Evolutionary conservation across 257 asterid species (phyloP).

Genomic region (Solanum lycopersicoides): DNA sequence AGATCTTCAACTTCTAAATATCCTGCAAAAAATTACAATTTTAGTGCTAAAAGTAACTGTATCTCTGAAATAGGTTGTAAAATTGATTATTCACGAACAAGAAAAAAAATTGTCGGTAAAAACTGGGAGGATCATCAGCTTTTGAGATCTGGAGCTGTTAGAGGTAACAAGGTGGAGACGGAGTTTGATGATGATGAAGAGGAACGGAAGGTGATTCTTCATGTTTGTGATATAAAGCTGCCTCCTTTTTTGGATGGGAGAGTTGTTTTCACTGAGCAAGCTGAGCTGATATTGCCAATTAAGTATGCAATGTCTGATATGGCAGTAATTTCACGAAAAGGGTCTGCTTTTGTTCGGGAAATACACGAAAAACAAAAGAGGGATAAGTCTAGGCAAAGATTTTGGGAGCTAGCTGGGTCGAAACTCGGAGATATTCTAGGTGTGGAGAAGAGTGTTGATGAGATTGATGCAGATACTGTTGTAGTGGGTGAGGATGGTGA

Average conservation of each 20-base stretch:
- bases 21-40: conserved; percentile 31
- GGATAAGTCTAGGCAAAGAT: conserved; percentile 83
- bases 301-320: conserved; percentile 90
- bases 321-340: conserved; percentile 94
- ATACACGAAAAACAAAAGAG: conserved; percentile 74
- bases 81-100: conserved; percentile 19
- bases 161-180: conserved; percentile 80
- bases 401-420: conserved; percentile 98
- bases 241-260: conserved; percentile 97
- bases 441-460: conserved; percentile 82
- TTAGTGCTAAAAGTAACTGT: neutral
- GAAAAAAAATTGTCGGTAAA: conserved; percentile 5
- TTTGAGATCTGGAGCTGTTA: conserved; percentile 85
- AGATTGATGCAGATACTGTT: conserved; percentile 93
- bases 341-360: conserved; percentile 73
- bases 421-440: conserved; percentile 91
- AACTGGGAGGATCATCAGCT: conserved; percentile 97
- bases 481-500: conserved; percentile 88
- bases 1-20: conserved; percentile 57
- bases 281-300: conserved; percentile 75
- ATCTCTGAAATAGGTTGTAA: neutral
- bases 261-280: conserved; percentile 77
- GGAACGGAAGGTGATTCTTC: conserved; percentile 77
- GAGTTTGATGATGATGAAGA: conserved; percentile 96
- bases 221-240: conserved; percentile 86